Percentiles rank a stretch among this genome's conserved stretches.
Evolutionary conservation across 768 basidiomycete species (phyloP).

Genomic region (Leccinum incarnatum): DNA sequence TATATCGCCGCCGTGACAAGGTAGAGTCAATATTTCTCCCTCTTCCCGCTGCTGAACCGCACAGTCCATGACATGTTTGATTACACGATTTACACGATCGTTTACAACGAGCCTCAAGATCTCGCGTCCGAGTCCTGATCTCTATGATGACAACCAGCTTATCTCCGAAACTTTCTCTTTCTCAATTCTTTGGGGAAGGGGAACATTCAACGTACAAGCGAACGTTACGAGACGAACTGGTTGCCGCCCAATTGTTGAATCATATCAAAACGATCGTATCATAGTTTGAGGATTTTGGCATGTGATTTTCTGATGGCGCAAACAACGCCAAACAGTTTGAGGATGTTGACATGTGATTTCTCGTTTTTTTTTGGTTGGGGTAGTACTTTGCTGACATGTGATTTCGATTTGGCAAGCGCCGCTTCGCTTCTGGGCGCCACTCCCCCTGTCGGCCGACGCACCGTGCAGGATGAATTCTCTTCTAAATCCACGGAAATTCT

Average conservation of each 20-base stretch:
- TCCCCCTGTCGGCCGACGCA: neutral
- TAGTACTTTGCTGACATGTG: neutral
- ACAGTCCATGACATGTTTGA: neutral
- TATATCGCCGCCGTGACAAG: neutral
- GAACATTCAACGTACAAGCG: neutral
- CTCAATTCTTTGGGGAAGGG: neutral
- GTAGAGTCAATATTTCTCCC: neutral
- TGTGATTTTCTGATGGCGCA: neutral
- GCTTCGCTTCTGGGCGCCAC: neutral
- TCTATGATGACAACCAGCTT: neutral
- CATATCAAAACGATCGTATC: neutral
- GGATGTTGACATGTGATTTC: neutral
- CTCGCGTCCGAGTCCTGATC: neutral
- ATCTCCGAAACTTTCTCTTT: neutral
- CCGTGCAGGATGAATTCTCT: neutral
- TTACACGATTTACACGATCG: neutral
- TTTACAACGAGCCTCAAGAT: neutral
- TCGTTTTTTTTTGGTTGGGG: neutral
- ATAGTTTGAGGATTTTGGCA: neutral
- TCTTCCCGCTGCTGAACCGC: neutral
- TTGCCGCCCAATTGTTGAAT: neutral
- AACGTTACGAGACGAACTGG: neutral
- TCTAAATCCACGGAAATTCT: neutral
- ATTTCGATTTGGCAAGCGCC: neutral
- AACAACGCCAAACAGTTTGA: neutral